phyloP scores from a whole-genome alignment of 768 basidiomycete genomes.

The Lanmaoa rubissima region DNA sequence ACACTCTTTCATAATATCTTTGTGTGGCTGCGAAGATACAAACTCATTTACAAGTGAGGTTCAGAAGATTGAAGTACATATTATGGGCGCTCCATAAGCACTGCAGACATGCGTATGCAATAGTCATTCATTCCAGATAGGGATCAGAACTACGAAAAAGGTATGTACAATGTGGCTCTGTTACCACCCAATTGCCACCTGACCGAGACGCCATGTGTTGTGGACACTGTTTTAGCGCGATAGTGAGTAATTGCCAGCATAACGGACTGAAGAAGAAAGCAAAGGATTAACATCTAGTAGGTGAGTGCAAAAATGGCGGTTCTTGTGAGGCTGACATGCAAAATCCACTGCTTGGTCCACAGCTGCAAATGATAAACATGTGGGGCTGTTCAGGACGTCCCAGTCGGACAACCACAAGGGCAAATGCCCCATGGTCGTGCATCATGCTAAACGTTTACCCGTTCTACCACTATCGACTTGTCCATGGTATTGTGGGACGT shows the following conservation, averaged over 20 bases:
- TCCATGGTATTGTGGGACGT: not conserved
- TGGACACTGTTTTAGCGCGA: not conserved
- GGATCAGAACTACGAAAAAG: not conserved
- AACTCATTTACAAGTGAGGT: not conserved
- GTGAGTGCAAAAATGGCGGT: not conserved
- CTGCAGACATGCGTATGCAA: too few relatives aligned
- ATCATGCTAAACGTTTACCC: not conserved
- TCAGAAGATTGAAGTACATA: too few relatives aligned
- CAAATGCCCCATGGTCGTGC: too few relatives aligned
- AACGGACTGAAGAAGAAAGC: not conserved
- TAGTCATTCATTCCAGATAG: not conserved
- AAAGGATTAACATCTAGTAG: not conserved
- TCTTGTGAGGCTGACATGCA: not conserved
- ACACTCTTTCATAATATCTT: not conserved
- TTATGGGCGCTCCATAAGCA: too few relatives aligned
- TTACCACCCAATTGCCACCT: too few relatives aligned
- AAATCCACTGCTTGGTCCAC: not conserved
- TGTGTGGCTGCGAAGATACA: not conserved
- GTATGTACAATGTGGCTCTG: not conserved
- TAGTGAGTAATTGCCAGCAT: not conserved
- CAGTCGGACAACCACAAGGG: too few relatives aligned
- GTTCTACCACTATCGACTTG: conserved; percentile 3
- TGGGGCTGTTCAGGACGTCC: too few relatives aligned
- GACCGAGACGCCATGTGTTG: too few relatives aligned
- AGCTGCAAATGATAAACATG: too few relatives aligned